Base-by-base conservation (phyloP, 805 yeast genomes). In the Starmerella vaccinii region DNA sequence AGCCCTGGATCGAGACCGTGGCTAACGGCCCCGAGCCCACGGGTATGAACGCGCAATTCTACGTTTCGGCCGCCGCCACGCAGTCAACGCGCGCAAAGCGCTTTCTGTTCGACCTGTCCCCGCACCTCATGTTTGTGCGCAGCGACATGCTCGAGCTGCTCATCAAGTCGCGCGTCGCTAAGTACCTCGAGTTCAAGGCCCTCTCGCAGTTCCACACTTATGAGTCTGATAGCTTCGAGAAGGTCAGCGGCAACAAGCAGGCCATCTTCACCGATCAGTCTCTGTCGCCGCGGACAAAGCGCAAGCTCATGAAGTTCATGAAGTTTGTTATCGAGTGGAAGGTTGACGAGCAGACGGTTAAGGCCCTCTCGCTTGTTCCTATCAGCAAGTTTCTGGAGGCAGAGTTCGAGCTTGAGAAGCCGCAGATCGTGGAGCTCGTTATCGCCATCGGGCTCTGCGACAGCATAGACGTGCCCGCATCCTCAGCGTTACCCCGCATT, bases 241-340 rank as follows among this genome's bases (percentile, higher is more conserved):
- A 86, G 65, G 76, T 89, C 62, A 76, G 88, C 29, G 83, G 83
- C 54, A 77, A 95, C 26, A 90, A 88, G 64, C 94, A 90, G 67
- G 97, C 88, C 61, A 89, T 90, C 41, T 90, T 90, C 71, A 84
- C 95, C 19, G 89, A 87, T 67, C 92, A 87, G 65, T 73, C 84
- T 4, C 70, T 92, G 55, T 72, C 84, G 12, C 70, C 89, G 48
- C 67, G 77, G 49, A 78, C 94, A 9, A 90, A 90, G 65, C 78
- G 98, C 55, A 75, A 78, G 56, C 73, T 87, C 57, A 90, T 90
- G 97, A 85, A 80, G 68, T 88, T 90, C 66, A 78, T 89, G 68
- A 89, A 89, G 70, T 90, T 88, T 66, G 87, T 85, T 1, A 68
- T 86, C 42, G 77, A 76, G 54, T 86, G 84, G 74, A 84, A 82